Evolutionary conservation across 306 rosid species (phyloP).

Genomic region (Rubus parviflorus): DNA sequence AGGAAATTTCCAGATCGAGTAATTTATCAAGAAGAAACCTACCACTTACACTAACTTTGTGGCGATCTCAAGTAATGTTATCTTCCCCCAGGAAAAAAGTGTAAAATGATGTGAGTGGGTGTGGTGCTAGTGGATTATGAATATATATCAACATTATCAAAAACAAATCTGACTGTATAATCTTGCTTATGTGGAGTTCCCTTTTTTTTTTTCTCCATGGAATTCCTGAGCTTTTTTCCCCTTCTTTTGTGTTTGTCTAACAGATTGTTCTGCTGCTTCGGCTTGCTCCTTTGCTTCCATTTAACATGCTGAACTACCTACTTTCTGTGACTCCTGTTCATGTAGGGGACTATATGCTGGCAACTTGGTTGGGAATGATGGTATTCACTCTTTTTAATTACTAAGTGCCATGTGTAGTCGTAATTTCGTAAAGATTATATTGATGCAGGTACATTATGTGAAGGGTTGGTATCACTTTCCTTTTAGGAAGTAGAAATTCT

Average conservation of each 20-base stretch:
- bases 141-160: not conserved
- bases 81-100: not conserved
- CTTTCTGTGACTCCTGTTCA: conserved; percentile 48
- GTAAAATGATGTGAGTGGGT: not conserved
- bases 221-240: conserved; percentile 4
- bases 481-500: not conserved
- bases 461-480: not conserved
- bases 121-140: not conserved
- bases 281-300: conserved; percentile 58
- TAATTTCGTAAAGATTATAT: not conserved
- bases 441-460: not conserved
- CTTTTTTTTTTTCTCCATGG: not conserved
- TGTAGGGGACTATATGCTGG: conserved; percentile 50
- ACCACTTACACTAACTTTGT: not conserved
- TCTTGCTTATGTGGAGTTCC: not conserved
- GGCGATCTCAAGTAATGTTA: not conserved
- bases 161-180: not conserved
- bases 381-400: conserved; percentile 28
- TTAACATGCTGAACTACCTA: conserved; percentile 59
- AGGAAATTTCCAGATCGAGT: not conserved
- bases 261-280: conserved; percentile 56
- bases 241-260: conserved; percentile 10
- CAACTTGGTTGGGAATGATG: conserved; percentile 68
- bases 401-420: not conserved
- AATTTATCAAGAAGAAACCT: not conserved